Evolutionary conservation across 371 early-diverging fungal genomes (phyloP).

Genomic region (Zychaea mexicana): DNA sequence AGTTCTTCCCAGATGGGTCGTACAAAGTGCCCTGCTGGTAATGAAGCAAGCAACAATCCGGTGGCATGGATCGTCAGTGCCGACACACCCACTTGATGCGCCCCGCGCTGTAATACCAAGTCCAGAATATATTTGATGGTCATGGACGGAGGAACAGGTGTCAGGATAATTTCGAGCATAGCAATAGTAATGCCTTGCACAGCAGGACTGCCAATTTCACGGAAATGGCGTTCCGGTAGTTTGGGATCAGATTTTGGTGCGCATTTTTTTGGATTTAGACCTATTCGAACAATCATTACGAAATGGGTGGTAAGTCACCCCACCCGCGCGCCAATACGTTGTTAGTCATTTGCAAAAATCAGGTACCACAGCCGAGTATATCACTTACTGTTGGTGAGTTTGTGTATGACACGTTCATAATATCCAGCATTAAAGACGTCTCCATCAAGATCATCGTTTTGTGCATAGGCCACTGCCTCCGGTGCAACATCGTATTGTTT

Average conservation of each 20-base stretch:
- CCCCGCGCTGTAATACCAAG: conserved; percentile 44
- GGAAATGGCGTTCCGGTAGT: conserved; percentile 77
- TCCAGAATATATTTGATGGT: conserved; percentile 47
- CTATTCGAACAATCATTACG: conserved; percentile 27
- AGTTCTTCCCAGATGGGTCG: conserved; percentile 49
- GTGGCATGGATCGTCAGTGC: conserved; percentile 50
- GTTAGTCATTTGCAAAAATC: too few species aligned
- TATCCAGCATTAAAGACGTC: conserved; percentile 55
- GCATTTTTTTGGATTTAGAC: conserved; percentile 56
- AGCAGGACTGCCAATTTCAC: conserved; percentile 80
- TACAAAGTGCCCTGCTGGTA: conserved; percentile 47
- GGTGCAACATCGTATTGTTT: conserved; percentile 57
- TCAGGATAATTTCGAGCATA: conserved; percentile 67
- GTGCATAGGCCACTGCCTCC: conserved; percentile 49
- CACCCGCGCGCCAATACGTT: too few species aligned
- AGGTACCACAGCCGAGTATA: too few species aligned
- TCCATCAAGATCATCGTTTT: conserved; percentile 33
- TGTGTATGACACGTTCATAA: conserved; percentile 58
- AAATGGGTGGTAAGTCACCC: too few species aligned
- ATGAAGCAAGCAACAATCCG: conserved; percentile 43
- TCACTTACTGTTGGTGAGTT: conserved; percentile 54
- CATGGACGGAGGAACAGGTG: conserved; percentile 46
- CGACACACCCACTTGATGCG: conserved; percentile 48
- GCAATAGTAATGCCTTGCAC: conserved; percentile 66
- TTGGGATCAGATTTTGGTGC: conserved; percentile 52